Base-by-base conservation (phyloP, 352 stramenopile species). In the Phytophthora cryptogea region DNA sequence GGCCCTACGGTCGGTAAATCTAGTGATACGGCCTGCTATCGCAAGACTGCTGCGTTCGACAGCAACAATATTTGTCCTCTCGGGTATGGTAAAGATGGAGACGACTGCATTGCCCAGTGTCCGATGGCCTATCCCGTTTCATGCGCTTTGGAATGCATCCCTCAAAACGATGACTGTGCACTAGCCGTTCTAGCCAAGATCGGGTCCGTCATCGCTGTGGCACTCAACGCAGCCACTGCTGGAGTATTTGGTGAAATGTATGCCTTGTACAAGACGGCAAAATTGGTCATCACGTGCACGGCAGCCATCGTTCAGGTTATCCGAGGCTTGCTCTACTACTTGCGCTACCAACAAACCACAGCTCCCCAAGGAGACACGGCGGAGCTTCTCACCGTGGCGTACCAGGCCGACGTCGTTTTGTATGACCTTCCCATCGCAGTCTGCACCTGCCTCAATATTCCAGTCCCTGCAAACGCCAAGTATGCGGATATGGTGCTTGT, bases 91-190 rank as follows among this genome's bases (percentile, higher is more conserved):
- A 65, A 65, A 16, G 58, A 72, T 3, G 59, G 35, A 0, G 16
- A 35, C 4, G 53, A 68, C n/a, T 72, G 64, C 17, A 43, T 57
- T 3, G 43, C 46, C 2, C 58, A 57, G 13, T 72, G 64, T 61
- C 64, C 64, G 4, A 9, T 72, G 30, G 39, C 64, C 0, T 72
- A 65, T n/a, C 64, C 64, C 3, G 57, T 72, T 35, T n/a, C 26
- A 13, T 72, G 64, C 53, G 54, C 28, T 3, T 23, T 68, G 35
- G 63, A 72, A 32, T 72, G 64, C 16, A 54, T 72, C 45, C 64
- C 64, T 43, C 63, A 68, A 39, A 23, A 23, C 2, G 20, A 23
- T 23, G 20, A 23, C 20, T 23, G 20, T 23, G 47, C 53, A 0
- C 26, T 68, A 0, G 48, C 42, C 0, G 20, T 58, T 30, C 46